Percentiles rank a stretch among this genome's conserved stretches.
These are phyloP conservation scores for Papiliotrema flavescens DNA, from an alignment of 1,284 basidiomycete species.

Conservation along the genomic window DNA sequence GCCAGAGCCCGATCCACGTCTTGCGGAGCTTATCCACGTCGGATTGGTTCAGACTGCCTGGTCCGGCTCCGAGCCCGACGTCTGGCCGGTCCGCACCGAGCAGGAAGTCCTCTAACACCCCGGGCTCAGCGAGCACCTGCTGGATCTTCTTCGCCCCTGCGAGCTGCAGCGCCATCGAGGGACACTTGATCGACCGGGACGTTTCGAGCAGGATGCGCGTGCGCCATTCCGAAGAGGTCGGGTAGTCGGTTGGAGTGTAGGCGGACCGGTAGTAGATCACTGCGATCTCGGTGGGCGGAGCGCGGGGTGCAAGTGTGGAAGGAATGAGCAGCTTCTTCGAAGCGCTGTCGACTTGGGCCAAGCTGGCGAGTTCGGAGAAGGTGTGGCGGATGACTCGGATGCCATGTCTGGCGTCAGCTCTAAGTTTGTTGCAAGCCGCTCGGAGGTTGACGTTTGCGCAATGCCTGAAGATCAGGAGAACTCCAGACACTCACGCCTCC, in stretches of 20 bases:
- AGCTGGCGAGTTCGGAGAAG: conserved; percentile 61
- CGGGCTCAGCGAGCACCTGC: conserved; percentile 73
- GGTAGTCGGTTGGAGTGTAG: conserved; percentile 82
- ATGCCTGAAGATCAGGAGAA: too few relatives aligned
- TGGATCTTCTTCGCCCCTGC: conserved; percentile 96
- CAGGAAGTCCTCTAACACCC: conserved; percentile 71
- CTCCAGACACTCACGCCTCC: conserved; percentile 54
- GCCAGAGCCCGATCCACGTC: conserved; percentile 79
- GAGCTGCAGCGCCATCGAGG: conserved; percentile 83
- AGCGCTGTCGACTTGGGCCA: conserved; percentile 54
- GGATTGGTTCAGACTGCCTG: conserved; percentile 45
- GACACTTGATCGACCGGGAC: conserved; percentile 87
- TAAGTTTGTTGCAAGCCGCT: background rate
- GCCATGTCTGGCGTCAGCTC: conserved; percentile 56
- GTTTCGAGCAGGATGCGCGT: conserved; percentile 73
- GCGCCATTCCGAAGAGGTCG: conserved; percentile 60
- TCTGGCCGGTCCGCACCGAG: conserved; percentile 34
- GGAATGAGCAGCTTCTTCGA: conserved; percentile 52
- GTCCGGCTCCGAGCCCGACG: conserved; percentile 46
- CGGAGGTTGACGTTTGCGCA: too few relatives aligned
- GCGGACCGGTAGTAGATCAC: conserved; percentile 83
- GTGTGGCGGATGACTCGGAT: conserved; percentile 73
- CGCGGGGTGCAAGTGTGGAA: conserved; percentile 39
- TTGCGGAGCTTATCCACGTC: conserved; percentile 57
- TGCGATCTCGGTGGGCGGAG: conserved; percentile 62